Conservation (phyloP, 768 basidiomycete species). For the Kwoniella dendrophila region DNA sequence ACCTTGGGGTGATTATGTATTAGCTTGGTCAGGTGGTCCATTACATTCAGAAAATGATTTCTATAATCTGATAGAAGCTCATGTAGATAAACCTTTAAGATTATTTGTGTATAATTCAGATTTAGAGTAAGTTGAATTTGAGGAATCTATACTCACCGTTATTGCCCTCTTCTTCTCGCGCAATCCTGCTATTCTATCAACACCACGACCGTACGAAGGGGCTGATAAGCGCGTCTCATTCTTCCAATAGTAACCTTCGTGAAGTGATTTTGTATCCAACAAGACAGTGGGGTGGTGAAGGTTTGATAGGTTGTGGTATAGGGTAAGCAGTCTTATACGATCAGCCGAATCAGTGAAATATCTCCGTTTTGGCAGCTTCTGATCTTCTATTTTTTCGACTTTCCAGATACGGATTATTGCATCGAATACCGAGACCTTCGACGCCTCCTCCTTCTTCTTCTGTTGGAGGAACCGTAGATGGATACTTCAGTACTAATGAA, state of each 20-base stretch:
- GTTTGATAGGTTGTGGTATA: constrained; percentile 90
- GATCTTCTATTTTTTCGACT: background rate
- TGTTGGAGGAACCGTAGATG: constrained; percentile 1
- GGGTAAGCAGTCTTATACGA: constrained; percentile 64
- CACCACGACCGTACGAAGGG: background rate
- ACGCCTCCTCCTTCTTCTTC: constrained; percentile 21
- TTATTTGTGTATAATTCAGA: constrained; percentile 97
- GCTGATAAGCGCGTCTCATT: background rate
- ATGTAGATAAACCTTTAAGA: constrained; percentile 87
- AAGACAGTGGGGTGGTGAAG: constrained; percentile 96
- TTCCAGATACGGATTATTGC: constrained; percentile 80
- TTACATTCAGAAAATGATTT: constrained; percentile 91
- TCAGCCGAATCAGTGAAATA: background rate
- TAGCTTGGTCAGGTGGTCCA: constrained; percentile 94
- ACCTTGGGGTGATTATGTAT: constrained; percentile 76
- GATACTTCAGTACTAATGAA: constrained; percentile 3
- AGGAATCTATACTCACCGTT: background rate
- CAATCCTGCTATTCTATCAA: background rate
- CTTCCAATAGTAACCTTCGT: constrained; percentile 70
- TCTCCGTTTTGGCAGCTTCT: background rate
- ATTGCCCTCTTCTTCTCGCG: constrained; percentile 7
- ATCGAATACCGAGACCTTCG: constrained; percentile 80
- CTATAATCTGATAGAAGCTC: constrained; percentile 91
- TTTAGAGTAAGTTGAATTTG: constrained; percentile 72
- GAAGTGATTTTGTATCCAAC: constrained; percentile 95